Conservation (phyloP, 768 basidiomycete genomes). For the Russula earlei region DNA sequence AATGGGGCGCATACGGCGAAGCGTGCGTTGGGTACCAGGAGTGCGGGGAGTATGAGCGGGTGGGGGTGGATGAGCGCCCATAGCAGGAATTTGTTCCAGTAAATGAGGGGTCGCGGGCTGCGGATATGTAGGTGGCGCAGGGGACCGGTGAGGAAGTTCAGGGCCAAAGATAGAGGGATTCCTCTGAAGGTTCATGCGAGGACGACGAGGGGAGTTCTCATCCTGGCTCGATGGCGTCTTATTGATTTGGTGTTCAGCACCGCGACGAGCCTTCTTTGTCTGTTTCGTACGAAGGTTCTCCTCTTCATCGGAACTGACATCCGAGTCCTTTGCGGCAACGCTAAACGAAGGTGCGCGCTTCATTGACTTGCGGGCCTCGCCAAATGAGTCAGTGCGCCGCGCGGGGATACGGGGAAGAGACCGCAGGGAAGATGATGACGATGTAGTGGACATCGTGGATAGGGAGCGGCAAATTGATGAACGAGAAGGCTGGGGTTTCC, state of each 20-base stretch:
- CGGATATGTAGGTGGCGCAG: background rate
- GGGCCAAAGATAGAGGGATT: constrained; percentile 18
- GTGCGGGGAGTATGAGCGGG: constrained; percentile 60
- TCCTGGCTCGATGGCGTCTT: constrained; percentile 3
- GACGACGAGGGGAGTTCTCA: constrained; percentile 1
- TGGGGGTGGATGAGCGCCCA: constrained; percentile 30
- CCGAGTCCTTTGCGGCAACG: constrained; percentile 8
- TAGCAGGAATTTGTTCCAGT: constrained; percentile 26
- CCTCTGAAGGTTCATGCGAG: constrained; percentile 12
- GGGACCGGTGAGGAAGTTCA: constrained; percentile 16
- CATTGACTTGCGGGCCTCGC: constrained; percentile 10
- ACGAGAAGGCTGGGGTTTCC: constrained; percentile 10
- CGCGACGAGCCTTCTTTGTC: constrained; percentile 18
- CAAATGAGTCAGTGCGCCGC: constrained; percentile 16
- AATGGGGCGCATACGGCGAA: constrained; percentile 18
- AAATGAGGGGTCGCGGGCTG: constrained; percentile 14
- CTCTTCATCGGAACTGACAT: constrained; percentile 15
- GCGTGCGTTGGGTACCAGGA: constrained; percentile 36
- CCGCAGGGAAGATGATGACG: constrained; percentile 14
- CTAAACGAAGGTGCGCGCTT: constrained; percentile 19
- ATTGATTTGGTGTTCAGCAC: background rate
- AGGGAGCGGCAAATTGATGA: constrained; percentile 9
- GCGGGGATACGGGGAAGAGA: constrained; percentile 6
- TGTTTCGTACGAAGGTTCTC: constrained; percentile 14
- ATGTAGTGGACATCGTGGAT: constrained; percentile 16